Evolutionary conservation across 148 eudicot genomes (phyloP).

Genomic region (Bassia scoparia): DNA sequence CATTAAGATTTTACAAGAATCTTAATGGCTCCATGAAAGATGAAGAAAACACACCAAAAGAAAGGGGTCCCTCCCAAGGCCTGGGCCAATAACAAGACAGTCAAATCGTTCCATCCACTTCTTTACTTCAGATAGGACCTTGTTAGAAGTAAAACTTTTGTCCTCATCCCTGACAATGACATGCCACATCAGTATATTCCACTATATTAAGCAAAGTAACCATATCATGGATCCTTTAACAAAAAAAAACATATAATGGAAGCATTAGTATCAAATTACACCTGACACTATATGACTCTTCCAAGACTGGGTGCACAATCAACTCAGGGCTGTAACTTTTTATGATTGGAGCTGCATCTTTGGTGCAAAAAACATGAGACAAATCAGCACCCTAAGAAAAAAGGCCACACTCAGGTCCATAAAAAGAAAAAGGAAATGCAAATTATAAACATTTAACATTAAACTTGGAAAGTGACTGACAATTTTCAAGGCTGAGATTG

Average conservation of each 20-base stretch:
- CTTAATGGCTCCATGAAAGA: constrained; percentile 7
- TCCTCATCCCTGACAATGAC: constrained; percentile 67
- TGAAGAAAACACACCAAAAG: constrained; percentile 59
- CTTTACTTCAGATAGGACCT: constrained; percentile 65
- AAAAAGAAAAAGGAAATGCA: neutral
- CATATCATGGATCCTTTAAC: neutral
- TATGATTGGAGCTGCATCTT: constrained; percentile 93
- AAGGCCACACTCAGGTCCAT: constrained; percentile 1
- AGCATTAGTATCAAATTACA: constrained; percentile 17
- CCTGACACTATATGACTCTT: constrained; percentile 91
- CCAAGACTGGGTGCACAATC: constrained; percentile 91
- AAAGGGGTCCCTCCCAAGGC: constrained; percentile 95
- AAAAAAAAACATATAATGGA: neutral
- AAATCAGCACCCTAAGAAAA: constrained; percentile 87
- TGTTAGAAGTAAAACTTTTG: constrained; percentile 40
- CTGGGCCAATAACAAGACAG: constrained; percentile 96
- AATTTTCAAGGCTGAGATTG: constrained; percentile 90
- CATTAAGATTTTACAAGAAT: neutral
- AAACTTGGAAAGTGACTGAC: constrained; percentile 42
- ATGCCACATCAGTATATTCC: constrained; percentile 7
- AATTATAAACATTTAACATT: neutral
- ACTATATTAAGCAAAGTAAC: neutral
- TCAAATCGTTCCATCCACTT: constrained; percentile 98
- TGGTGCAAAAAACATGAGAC: constrained; percentile 92
- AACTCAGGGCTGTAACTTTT: constrained; percentile 94